Conservation (phyloP, 2,329 filamentous ascomycete genomes). For the Ilyonectria mors-panacis region DNA sequence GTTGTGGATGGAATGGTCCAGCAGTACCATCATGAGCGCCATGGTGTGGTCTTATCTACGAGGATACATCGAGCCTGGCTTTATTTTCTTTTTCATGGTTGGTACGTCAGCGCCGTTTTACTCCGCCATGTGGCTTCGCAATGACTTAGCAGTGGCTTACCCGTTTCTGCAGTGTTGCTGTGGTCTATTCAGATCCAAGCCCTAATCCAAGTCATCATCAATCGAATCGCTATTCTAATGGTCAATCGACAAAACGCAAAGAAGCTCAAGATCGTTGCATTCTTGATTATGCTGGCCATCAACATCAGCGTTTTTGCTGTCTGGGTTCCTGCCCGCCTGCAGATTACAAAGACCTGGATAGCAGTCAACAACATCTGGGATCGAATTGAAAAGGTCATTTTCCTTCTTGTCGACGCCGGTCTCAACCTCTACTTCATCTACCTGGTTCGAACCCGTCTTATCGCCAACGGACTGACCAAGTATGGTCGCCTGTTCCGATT, state of each 20-base stretch:
- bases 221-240: conserved; percentile 66
- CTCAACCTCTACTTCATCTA: conserved; percentile 69
- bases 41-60: conserved; percentile 47
- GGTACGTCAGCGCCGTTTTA: conserved; percentile 23
- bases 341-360: conserved; percentile 58
- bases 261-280: conserved; percentile 60
- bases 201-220: conserved; percentile 70
- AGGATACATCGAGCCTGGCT: conserved; percentile 43
- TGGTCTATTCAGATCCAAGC: conserved; percentile 65
- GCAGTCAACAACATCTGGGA: conserved; percentile 67
- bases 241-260: conserved; percentile 55
- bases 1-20: conserved; percentile 44
- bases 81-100: conserved; percentile 43
- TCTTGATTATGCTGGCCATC: conserved; percentile 61
- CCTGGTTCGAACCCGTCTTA: conserved; percentile 61
- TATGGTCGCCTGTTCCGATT: conserved; percentile 61
- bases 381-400: conserved; percentile 66
- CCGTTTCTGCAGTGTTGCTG: conserved; percentile 34
- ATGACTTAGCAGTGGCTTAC: conserved; percentile 23
- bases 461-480: conserved; percentile 64
- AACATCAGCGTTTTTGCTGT: conserved; percentile 68
- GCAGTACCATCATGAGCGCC: conserved; percentile 46
- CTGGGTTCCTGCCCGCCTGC: conserved; percentile 68
- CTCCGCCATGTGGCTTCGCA: background rate
- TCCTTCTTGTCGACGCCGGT: conserved; percentile 62